phyloP scores from a whole-genome alignment of 2,329 filamentous ascomycete genomes.

The Cordyceps javanica region DNA sequence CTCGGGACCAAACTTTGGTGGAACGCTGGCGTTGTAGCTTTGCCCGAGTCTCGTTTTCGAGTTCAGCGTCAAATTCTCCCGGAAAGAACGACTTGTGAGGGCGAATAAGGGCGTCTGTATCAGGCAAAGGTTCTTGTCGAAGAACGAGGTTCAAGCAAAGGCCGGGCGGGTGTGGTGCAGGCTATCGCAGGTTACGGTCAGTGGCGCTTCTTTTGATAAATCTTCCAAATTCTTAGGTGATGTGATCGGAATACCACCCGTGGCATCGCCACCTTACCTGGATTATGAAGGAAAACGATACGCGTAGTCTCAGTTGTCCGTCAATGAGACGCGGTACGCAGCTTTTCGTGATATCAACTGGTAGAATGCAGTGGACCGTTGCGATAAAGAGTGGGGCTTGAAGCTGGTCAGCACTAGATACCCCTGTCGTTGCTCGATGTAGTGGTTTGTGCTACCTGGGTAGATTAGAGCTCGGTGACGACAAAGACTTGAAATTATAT shows the following conservation, averaged over 20 bases:
- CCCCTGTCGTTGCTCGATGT: constrained; percentile 5
- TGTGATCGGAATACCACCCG: too few species aligned
- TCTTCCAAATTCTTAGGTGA: too few species aligned
- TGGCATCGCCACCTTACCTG: background rate
- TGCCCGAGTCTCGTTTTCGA: too few species aligned
- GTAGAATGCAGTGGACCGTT: constrained; percentile 2
- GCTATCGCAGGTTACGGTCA: background rate
- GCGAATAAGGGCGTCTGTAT: background rate
- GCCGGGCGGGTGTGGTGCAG: too few species aligned
- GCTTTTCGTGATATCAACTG: background rate
- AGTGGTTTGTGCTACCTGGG: constrained; percentile 4
- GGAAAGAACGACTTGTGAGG: background rate
- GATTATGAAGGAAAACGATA: background rate
- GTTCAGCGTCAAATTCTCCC: too few species aligned
- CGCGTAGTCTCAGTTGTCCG: background rate
- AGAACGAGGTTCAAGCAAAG: background rate
- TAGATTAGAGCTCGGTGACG: background rate
- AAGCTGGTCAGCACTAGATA: constrained; percentile 10
- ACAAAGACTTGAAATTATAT: background rate
- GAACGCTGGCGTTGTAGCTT: background rate
- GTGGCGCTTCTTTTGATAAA: background rate
- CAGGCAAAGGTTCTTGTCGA: background rate
- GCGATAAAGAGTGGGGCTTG: background rate
- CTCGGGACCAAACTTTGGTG: background rate
- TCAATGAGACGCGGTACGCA: background rate